phyloP scores from a whole-genome alignment of 495 filamentous ascomycete genomes.

The Cercophora sp. region DNA sequence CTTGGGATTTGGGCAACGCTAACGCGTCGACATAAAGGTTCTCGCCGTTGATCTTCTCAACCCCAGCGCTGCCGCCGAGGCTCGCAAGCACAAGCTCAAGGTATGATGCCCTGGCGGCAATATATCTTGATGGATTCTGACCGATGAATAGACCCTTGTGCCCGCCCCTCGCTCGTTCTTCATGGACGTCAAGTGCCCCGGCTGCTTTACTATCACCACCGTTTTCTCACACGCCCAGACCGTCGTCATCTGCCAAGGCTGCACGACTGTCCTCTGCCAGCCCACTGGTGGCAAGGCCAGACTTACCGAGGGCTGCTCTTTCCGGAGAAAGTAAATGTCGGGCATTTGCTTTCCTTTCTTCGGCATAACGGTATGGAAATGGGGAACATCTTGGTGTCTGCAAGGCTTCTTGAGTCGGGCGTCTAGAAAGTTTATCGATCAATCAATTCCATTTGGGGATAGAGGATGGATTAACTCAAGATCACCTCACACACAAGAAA shows the following conservation, averaged over 20 bases:
- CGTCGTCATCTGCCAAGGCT: constrained; percentile 97
- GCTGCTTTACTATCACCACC: constrained; percentile 99
- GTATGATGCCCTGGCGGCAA: constrained; percentile 55
- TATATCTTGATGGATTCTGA: constrained; percentile 20
- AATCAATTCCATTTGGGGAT: constrained; percentile 57
- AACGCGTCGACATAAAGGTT: constrained; percentile 62
- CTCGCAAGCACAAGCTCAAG: constrained; percentile 99
- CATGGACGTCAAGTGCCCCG: constrained; percentile 99
- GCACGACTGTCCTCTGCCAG: constrained; percentile 96
- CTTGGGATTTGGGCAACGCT: constrained; percentile 28
- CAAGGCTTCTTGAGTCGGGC: constrained; percentile 47
- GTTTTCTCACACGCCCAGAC: constrained; percentile 99
- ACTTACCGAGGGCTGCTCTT: constrained; percentile 97
- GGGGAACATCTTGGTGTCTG: constrained; percentile 45
- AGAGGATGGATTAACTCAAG: constrained; percentile 68
- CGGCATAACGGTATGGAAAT: constrained; percentile 44
- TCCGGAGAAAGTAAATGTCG: constrained; percentile 91
- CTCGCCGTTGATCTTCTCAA: constrained; percentile 99
- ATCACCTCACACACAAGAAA: constrained; percentile 35
- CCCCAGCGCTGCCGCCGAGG: constrained; percentile 91
- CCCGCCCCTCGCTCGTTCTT: constrained; percentile 97
- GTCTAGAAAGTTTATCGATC: constrained; percentile 44
- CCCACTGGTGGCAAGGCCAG: constrained; percentile 95
- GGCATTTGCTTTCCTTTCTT: constrained; percentile 43
- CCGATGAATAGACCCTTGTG: constrained; percentile 87